phyloP scores from a whole-genome alignment of 2,329 filamentous ascomycete genomes.

The Pseudocercospora crystallina region DNA sequence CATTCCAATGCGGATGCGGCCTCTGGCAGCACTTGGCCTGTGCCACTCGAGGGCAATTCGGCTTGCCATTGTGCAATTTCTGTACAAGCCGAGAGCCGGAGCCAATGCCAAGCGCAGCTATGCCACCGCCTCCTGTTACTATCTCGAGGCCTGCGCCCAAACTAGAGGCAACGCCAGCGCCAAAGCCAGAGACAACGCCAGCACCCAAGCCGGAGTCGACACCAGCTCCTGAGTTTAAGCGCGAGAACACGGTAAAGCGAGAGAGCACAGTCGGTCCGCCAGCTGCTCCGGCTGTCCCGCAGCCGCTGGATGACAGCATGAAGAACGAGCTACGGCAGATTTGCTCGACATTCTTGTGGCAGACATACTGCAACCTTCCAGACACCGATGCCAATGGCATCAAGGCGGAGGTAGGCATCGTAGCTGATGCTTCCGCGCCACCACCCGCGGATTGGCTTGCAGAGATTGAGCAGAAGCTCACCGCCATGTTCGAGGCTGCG shows the following conservation, averaged over 20 bases:
- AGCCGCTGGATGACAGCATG: conserved; percentile 8
- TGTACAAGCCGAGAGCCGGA: too few relatives aligned
- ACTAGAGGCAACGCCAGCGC: not conserved
- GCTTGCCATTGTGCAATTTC: too few relatives aligned
- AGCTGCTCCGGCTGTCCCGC: not conserved
- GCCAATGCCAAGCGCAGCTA: too few relatives aligned
- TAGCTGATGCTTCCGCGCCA: not conserved
- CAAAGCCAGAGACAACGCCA: not conserved
- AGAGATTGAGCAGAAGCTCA: conserved; percentile 14
- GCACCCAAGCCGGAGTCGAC: not conserved
- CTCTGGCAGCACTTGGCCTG: too few relatives aligned
- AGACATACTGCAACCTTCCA: conserved; percentile 15
- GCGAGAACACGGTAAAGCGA: not conserved
- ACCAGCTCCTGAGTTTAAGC: not conserved
- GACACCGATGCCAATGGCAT: not conserved
- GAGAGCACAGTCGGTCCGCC: not conserved
- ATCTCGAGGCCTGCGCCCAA: too few relatives aligned
- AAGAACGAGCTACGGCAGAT: conserved; percentile 18
- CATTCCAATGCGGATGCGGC: too few relatives aligned
- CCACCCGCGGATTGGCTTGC: conserved; percentile 16
- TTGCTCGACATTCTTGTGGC: conserved; percentile 19
- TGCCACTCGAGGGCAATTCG: too few relatives aligned
- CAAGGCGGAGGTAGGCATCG: not conserved
- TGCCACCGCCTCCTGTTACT: too few relatives aligned
- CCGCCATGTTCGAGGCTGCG: conserved; percentile 14